Evolutionary conservation across 2,329 filamentous ascomycete genomes (phyloP).

Genomic region (Fusarium sororula): DNA sequence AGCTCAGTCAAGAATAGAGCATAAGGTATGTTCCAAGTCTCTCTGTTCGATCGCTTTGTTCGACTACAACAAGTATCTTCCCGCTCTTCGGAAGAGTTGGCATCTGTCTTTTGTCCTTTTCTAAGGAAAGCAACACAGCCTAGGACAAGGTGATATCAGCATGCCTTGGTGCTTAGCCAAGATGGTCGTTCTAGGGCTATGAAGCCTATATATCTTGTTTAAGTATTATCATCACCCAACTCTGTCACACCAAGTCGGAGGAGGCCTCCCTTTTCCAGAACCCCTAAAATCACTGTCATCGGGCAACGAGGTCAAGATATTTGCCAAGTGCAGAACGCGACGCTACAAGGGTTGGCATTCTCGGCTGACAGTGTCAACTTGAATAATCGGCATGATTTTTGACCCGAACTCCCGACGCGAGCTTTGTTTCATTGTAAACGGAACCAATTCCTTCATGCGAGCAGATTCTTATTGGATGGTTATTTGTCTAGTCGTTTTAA

Average conservation of each 20-base stretch:
- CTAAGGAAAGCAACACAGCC: not conserved
- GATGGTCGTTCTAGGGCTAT: not conserved
- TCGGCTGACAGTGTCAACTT: constrained; percentile 9
- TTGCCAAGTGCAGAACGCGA: constrained; percentile 10
- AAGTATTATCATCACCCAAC: not conserved
- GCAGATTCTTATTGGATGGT: not conserved
- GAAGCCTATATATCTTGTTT: not conserved
- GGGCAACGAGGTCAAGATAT: not conserved
- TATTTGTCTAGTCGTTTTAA: not conserved
- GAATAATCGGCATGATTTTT: constrained; percentile 22
- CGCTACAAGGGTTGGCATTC: not conserved
- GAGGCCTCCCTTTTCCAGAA: not conserved
- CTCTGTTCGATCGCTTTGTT: not conserved
- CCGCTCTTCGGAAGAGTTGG: not conserved
- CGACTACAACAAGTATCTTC: not conserved
- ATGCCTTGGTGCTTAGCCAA: not conserved
- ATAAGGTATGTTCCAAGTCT: not conserved
- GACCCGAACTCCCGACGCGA: constrained; percentile 7
- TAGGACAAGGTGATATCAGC: not conserved
- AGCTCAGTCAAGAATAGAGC: not conserved
- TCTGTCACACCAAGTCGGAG: not conserved
- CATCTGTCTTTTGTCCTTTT: not conserved
- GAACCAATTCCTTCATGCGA: not conserved
- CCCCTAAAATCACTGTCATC: not conserved
- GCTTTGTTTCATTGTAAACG: not conserved